Conservation (phyloP, 345 rosid species). For the Salix koriyanagi region DNA sequence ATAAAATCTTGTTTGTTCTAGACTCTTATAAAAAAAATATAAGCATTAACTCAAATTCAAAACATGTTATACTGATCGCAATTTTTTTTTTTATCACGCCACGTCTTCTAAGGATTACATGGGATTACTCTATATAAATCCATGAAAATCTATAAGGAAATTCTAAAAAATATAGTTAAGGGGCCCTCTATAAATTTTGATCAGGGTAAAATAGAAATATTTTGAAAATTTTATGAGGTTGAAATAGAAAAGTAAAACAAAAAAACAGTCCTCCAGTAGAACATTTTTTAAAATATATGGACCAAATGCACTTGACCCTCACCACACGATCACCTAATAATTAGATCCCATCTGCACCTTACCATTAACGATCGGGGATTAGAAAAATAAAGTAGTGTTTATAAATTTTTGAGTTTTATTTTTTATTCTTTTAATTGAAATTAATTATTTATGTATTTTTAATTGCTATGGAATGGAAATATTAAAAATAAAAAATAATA, state of each 20-base stretch:
- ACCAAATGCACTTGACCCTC: not conserved
- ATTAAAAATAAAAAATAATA: too few relatives aligned
- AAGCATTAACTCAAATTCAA: accelerated
- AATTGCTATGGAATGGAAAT: too few relatives aligned
- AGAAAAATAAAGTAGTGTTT: too few relatives aligned
- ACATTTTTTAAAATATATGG: not conserved
- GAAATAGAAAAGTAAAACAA: not conserved
- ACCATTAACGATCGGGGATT: not conserved
- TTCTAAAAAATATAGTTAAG: too few relatives aligned
- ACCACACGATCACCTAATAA: not conserved
- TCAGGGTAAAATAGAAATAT: not conserved
- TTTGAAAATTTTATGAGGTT: not conserved
- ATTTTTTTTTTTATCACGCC: accelerated
- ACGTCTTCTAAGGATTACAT: too few relatives aligned
- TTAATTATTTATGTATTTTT: too few relatives aligned
- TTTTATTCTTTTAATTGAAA: too few relatives aligned
- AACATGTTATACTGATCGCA: accelerated
- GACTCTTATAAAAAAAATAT: too few relatives aligned
- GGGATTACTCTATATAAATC: too few relatives aligned
- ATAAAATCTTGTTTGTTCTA: accelerated
- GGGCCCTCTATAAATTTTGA: not conserved
- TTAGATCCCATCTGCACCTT: not conserved
- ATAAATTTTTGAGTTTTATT: too few relatives aligned
- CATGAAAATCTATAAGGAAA: too few relatives aligned
- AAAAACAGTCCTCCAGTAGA: not conserved